Evolutionary conservation across 306 rosid species (phyloP).

Genomic region (Bauhinia variegata): DNA sequence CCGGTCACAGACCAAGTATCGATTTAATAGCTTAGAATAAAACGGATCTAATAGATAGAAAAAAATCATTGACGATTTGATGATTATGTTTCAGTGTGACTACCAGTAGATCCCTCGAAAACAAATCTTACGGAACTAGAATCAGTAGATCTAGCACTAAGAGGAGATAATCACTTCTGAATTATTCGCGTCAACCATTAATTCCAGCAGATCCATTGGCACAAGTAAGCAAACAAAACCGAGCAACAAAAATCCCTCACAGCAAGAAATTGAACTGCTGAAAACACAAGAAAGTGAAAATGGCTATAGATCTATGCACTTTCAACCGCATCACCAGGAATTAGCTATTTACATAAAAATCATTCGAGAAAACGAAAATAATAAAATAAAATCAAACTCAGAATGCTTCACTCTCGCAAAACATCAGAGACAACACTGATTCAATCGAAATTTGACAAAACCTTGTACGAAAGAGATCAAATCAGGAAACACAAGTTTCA

Average conservation of each 20-base stretch:
- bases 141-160: slow-evolving; percentile 45
- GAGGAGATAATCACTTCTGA: slow-evolving; percentile 8
- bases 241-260: slow-evolving; percentile 3
- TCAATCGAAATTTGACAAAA: slow-evolving; percentile 24
- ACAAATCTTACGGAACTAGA: slow-evolving; percentile 4
- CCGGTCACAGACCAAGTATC: slow-evolving; percentile 14
- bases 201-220: slow-evolving; percentile 45
- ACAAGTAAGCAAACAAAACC: slow-evolving; percentile 21
- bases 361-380: neutral
- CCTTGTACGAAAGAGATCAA: neutral
- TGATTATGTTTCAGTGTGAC: slow-evolving; percentile 11
- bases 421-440: slow-evolving; percentile 10
- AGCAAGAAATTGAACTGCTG: slow-evolving; percentile 6
- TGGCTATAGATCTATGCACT: slow-evolving; percentile 46
- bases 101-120: slow-evolving; percentile 36
- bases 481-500: slow-evolving; percentile 26
- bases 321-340: slow-evolving; percentile 11
- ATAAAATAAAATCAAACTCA: slow-evolving; percentile 1
- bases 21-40: neutral
- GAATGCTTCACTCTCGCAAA: slow-evolving; percentile 27
- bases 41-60: slow-evolving; percentile 49
- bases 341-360: slow-evolving; percentile 4
- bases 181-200: slow-evolving; percentile 9
- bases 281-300: slow-evolving; percentile 10
- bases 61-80: slow-evolving; percentile 19